Base-by-base conservation (phyloP, 805 yeast genomes). In the Metschnikowia continentalis region DNA sequence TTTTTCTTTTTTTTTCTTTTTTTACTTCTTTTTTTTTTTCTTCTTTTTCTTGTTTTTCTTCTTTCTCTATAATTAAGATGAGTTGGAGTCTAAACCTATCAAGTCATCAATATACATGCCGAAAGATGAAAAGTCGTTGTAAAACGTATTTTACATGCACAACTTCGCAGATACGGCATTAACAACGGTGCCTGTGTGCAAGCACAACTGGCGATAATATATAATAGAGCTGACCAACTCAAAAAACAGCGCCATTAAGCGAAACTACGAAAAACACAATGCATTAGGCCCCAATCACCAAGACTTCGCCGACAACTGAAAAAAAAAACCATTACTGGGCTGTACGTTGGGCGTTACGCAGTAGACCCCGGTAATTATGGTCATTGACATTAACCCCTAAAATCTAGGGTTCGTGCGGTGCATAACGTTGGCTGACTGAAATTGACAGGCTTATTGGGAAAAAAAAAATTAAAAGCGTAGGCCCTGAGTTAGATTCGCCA, bases 1-100 rank as follows among this genome's bases (percentile, higher is more conserved):
- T 30, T 48, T 32, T 22, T 35, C 35, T 35, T 44, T 39, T 37
- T 49, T 39, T 42, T 48, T 47, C 38, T 32, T 46, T 38, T 48
- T 47, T 46, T 33, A 42, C 42, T 47, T 47, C 48, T 48, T 49
- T 42, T 35, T 42, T 45, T 47, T 46, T 45, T 54, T 30, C 41
- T 35, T 43, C 22, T 23, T 22, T 26, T 45, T 32, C 44, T 32
- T 42, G 20, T 17, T 14, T 17, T 43, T 36, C 36, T 45, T 33
- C 23, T 19, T 46, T 36, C 19, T 46, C 33, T 32, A 26, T 39
- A 32, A 20, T 32, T 33, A 35, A 15, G 36, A 47, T 40, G 17
- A 14, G 22, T 32, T 13, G 19, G 37, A 17, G 17, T 20, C 41
- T 20, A 14, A 39, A 39, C 42, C 42, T 23, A 22, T 6, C 30